Evolutionary conservation across 2,329 filamentous ascomycete species (phyloP).

Genomic region (Bimuria novae-zelandiae): DNA sequence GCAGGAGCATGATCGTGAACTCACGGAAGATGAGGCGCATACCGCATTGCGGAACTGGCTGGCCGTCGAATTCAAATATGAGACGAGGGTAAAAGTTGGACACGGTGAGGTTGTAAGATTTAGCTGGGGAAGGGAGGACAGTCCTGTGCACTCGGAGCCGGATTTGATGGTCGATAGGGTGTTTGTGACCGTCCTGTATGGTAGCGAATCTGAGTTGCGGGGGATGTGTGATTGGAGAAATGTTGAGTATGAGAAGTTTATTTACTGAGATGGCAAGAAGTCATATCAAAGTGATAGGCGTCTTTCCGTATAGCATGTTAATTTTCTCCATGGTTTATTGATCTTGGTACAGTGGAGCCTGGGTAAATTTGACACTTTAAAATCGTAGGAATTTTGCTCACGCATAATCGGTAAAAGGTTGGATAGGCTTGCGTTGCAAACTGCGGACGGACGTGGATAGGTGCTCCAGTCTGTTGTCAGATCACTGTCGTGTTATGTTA

Average conservation of each 20-base stretch:
- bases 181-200: conserved; percentile 17
- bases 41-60: conserved; percentile 7
- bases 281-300: no score
- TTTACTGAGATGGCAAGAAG: no score
- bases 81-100: not conserved
- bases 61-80: conserved; percentile 4
- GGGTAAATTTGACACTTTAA: no score
- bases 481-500: no score
- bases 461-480: no score
- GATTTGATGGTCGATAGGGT: conserved; percentile 11
- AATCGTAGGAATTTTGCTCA: no score
- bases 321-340: no score
- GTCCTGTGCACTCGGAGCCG: conserved; percentile 19
- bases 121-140: conserved; percentile 16
- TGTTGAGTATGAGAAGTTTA: not conserved
- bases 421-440: no score
- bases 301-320: no score
- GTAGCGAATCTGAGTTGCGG: conserved; percentile 10
- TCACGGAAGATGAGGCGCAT: not conserved
- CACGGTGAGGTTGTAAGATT: conserved; percentile 7
- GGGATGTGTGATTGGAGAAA: conserved; percentile 11
- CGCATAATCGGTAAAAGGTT: no score
- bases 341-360: no score
- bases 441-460: no score
- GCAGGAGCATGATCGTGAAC: not conserved